Conservation (phyloP, 495 filamentous ascomycete genomes). For the Trypethelium eluteriae region DNA sequence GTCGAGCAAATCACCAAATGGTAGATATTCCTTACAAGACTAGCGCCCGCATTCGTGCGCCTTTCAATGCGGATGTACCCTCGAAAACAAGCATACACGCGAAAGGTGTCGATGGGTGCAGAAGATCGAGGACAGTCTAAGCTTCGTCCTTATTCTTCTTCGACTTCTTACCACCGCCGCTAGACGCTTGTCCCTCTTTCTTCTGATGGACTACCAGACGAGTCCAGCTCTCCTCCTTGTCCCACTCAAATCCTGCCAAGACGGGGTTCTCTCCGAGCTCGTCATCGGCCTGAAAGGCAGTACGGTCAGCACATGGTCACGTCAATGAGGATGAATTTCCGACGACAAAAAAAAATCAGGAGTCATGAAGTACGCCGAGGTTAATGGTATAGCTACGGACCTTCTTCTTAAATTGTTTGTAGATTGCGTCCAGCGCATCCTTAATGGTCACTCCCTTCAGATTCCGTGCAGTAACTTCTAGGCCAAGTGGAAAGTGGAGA, state of each 20-base stretch:
- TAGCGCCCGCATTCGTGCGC: neutral
- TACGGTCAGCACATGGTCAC: constrained; percentile 9
- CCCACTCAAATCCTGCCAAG: constrained; percentile 90
- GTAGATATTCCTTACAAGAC: neutral
- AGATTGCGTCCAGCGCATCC: constrained; percentile 85
- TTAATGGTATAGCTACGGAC: constrained; percentile 38
- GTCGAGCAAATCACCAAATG: neutral
- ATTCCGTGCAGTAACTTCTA: constrained; percentile 82
- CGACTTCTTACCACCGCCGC: constrained; percentile 45
- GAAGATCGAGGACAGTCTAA: constrained; percentile 21
- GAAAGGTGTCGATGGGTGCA: neutral
- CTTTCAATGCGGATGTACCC: constrained; percentile 1
- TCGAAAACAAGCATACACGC: neutral
- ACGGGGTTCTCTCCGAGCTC: constrained; percentile 67
- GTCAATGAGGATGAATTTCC: neutral
- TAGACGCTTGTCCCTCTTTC: constrained; percentile 50
- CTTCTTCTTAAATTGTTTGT: constrained; percentile 93
- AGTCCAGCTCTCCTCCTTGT: constrained; percentile 71
- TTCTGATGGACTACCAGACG: constrained; percentile 76
- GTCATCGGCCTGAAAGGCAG: constrained; percentile 63
- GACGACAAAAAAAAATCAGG: constrained; percentile 12
- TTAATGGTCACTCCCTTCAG: constrained; percentile 90
- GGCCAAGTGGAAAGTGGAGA: constrained; percentile 77
- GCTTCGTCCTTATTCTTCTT: constrained; percentile 60
- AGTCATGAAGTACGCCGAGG: neutral